Percentiles rank a stretch among this genome's conserved stretches.
These are phyloP conservation scores for Babesia bigemina DNA, from an alignment of 169 alveolate species.

Conservation along the genomic window DNA sequence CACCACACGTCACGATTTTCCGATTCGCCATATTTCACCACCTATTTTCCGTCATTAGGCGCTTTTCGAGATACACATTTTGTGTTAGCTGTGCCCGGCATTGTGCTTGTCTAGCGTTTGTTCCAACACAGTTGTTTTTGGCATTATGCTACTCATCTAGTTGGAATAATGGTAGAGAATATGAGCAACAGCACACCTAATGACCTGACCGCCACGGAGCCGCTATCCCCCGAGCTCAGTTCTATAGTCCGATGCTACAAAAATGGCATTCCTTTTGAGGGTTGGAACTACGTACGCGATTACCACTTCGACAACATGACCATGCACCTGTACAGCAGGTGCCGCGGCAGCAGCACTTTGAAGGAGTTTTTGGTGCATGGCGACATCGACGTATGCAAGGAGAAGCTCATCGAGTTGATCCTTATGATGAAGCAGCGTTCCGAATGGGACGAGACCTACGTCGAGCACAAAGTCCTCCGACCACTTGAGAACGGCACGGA, in stretches of 20 bases:
- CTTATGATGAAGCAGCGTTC: slow-evolving; percentile 33
- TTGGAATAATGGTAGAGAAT: too few relatives aligned
- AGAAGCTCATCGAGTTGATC: slow-evolving; percentile 46
- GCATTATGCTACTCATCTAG: too few relatives aligned
- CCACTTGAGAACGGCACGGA: slow-evolving; percentile 30
- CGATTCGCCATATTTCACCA: too few relatives aligned
- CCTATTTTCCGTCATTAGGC: too few relatives aligned
- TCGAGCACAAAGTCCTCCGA: slow-evolving; percentile 43
- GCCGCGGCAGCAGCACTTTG: slow-evolving; percentile 14
- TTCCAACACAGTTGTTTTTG: too few relatives aligned
- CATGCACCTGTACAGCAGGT: slow-evolving; percentile 43
- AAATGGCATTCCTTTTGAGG: slow-evolving; percentile 11
- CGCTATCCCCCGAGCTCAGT: background rate
- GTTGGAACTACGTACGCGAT: slow-evolving; percentile 56
- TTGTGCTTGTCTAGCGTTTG: too few relatives aligned
- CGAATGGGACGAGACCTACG: slow-evolving; percentile 66
- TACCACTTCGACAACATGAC: slow-evolving; percentile 13
- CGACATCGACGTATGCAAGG: slow-evolving; percentile 58
- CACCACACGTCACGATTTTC: too few relatives aligned
- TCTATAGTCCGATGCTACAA: slow-evolving; percentile 5
- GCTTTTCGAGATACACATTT: too few relatives aligned
- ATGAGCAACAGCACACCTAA: background rate
- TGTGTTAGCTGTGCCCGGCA: too few relatives aligned
- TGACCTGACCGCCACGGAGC: slow-evolving; percentile 5
- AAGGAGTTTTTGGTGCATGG: slow-evolving; percentile 66